Base-by-base conservation (phyloP, 2,329 filamentous ascomycete species). In the Aureobasidium sp. region DNA sequence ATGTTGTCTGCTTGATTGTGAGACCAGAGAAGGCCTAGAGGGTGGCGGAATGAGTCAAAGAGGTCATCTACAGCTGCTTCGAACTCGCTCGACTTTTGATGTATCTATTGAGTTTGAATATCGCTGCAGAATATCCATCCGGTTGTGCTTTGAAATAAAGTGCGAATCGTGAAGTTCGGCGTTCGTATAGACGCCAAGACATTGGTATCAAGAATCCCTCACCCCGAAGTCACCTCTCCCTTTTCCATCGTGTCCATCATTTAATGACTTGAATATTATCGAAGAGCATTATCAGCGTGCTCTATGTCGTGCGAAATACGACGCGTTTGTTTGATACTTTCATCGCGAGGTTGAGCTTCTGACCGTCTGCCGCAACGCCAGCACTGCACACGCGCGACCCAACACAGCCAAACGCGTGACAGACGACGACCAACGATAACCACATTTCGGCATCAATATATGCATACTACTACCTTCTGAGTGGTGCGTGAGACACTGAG, bases 241-340 rank as follows among this genome's bases (percentile, higher is more conserved):
- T 26, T 60, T 60, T 60, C 34, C 57, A 42, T 60, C 44, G 7
- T 48, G 39, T 23, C 26, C 57, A 60, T 60, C 57, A 51, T 51
- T 51, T 26, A 46, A 60, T 60, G 44, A 60, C 13, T 51, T 60
- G 32, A 50, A 20, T 41, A 13, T n/a, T 26, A 50, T 60, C 44
- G 23, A 36, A 60, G 57, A 42, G 57, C 46, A 60, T 15, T 34
- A 34, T 60, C 57, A 51, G 17, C 36, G 46, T 60, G 46, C 57
- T 60, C 32, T 41, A 60, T 41, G 46, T 42, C 46, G 57, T 42
- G 44, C 46, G 27, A 23, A 34, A 41, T 12, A 32, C 8, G 17
- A 32, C 57, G 57, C 37, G 46, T 34, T 51, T 51, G 57, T 60
- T 51, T 42, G 57, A 60, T 51, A 51, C 46, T 32, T 17, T 41